These are phyloP conservation scores for Trypanosoma theileri DNA, from an alignment of 208 protist species.

Conservation along the genomic window DNA sequence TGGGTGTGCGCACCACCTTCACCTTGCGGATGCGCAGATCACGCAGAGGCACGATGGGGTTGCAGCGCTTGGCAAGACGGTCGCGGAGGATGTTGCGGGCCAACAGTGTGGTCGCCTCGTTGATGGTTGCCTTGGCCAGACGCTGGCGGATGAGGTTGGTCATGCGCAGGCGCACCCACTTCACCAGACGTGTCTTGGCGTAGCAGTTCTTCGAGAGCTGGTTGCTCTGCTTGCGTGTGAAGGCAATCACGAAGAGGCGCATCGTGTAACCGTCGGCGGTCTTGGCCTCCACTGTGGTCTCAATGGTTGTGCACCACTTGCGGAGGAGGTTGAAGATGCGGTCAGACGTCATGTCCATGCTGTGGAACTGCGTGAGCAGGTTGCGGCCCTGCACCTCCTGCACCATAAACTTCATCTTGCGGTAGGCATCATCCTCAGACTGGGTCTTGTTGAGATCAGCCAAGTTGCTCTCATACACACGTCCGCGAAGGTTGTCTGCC, in stretches of 20 bases:
- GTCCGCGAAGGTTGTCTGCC: conserved; percentile 94
- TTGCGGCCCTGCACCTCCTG: conserved; percentile 97
- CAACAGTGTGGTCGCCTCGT: conserved; percentile 94
- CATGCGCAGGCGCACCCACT: conserved; percentile 95
- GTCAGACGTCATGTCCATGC: conserved; percentile 98
- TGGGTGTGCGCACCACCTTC: conserved; percentile 96
- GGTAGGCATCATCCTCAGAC: conserved; percentile 82
- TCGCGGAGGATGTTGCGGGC: conserved; percentile 94
- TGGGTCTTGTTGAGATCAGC: conserved; percentile 95
- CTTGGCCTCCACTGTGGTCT: conserved; percentile 94
- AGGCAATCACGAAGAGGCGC: conserved; percentile 97
- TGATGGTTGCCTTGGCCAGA: conserved; percentile 88
- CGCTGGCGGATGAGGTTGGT: conserved; percentile 94
- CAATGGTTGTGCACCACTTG: conserved; percentile 99
- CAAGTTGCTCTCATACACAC: conserved; percentile 97
- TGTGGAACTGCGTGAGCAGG: conserved; percentile 98
- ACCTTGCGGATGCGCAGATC: conserved; percentile 98
- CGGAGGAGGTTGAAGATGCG: conserved; percentile 96
- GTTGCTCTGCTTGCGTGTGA: conserved; percentile 94
- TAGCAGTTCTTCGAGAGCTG: conserved; percentile 98
- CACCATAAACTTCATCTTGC: conserved; percentile 96
- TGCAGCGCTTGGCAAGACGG: conserved; percentile 94
- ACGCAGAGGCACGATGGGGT: conserved; percentile 96
- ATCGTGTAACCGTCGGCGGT: conserved; percentile 97
- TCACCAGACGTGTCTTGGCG: conserved; percentile 95